A percentile compares a stretch with the other conserved stretches of the same genome.
Conservation (phyloP, 2,329 filamentous ascomycete species). For the Trichoderma sp. region DNA sequence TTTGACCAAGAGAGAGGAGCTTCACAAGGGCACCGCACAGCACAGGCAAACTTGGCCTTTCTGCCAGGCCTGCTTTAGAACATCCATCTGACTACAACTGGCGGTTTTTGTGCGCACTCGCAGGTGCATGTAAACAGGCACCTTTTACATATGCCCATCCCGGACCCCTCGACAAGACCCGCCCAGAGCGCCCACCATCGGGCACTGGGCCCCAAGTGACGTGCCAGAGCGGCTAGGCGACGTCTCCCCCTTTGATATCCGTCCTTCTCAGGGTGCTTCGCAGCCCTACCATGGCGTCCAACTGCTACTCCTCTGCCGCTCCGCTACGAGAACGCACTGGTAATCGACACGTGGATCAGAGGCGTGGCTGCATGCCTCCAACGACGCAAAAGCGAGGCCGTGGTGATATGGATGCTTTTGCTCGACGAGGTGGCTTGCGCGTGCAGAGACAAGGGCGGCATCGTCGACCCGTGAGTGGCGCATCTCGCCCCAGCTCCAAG, state of each 20-base stretch:
- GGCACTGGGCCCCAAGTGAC: constrained; percentile 23
- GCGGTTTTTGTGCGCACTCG: constrained; percentile 5
- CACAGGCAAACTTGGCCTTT: constrained; percentile 13
- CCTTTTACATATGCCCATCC: constrained; percentile 14
- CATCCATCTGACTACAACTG: constrained; percentile 1
- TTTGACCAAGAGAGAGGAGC: neutral
- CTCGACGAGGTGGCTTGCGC: constrained; percentile 27
- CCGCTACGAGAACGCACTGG: neutral
- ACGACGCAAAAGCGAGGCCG: neutral
- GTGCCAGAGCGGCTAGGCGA: constrained; percentile 13
- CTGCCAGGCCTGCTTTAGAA: constrained; percentile 10
- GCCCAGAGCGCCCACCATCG: constrained; percentile 25
- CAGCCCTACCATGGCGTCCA: constrained; percentile 17
- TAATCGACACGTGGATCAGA: constrained; percentile 26
- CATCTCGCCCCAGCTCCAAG: constrained; percentile 26
- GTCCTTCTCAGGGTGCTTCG: neutral
- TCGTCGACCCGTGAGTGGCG: constrained; percentile 29
- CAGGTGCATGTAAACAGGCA: constrained; percentile 18
- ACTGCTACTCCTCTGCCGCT: neutral
- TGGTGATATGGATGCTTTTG: constrained; percentile 11
- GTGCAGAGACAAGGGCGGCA: constrained; percentile 23
- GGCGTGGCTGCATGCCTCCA: constrained; percentile 27
- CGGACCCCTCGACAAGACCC: constrained; percentile 20
- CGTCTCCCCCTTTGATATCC: constrained; percentile 6
- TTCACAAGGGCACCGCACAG: constrained; percentile 5